Percentiles rank a stretch among this genome's conserved stretches.
Evolutionary conservation across 2,329 filamentous ascomycete species (phyloP).

Genomic region (Penicillium expansum): DNA sequence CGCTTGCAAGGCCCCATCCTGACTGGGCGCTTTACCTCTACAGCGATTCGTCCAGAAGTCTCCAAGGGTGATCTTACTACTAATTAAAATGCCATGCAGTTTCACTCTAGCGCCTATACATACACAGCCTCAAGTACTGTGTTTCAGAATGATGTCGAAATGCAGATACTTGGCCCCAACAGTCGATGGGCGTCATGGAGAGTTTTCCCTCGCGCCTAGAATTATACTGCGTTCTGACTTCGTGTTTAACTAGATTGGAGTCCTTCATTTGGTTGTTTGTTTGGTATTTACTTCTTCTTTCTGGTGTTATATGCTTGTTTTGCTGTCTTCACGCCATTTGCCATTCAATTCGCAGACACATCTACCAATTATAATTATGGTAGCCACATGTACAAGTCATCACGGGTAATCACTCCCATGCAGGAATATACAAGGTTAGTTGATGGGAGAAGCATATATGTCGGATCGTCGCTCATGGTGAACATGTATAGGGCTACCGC

Average conservation of each 20-base stretch:
- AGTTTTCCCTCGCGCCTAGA: constrained; percentile 16
- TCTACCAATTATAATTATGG: constrained; percentile 30
- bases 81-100: constrained; percentile 19
- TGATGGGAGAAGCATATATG: neutral
- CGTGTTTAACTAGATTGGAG: constrained; percentile 17
- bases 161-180: constrained; percentile 8
- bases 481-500: constrained; percentile 25
- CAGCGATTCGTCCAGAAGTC: constrained; percentile 6
- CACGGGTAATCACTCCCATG: constrained; percentile 25
- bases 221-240: constrained; percentile 6
- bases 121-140: constrained; percentile 14
- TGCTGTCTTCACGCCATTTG: neutral
- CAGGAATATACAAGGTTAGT: constrained; percentile 21
- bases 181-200: constrained; percentile 12
- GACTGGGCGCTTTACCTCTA: constrained; percentile 7
- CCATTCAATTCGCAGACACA: neutral
- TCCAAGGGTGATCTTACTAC: neutral
- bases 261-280: neutral
- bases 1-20: constrained; percentile 13
- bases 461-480: constrained; percentile 15
- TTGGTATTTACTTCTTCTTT: constrained; percentile 10
- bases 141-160: constrained; percentile 24
- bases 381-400: constrained; percentile 21
- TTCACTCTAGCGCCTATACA: constrained; percentile 33
- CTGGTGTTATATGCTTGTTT: neutral